Percentiles rank a stretch among this genome's conserved stretches.
phyloP scores from a whole-genome alignment of 1,284 basidiomycete species.

The Heliocybe sulcata region DNA sequence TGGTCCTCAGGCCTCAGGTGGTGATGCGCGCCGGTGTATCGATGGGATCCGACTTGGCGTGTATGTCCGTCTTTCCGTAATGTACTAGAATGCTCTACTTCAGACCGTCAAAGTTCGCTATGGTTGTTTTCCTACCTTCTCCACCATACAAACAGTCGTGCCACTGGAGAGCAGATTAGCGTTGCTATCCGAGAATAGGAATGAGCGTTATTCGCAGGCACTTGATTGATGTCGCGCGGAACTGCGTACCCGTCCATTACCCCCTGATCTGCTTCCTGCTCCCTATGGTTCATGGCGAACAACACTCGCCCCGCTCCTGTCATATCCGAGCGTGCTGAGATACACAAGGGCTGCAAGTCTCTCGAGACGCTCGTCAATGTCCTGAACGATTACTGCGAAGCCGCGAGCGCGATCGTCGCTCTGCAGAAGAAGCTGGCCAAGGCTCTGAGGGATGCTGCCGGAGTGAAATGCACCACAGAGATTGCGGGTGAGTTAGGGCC shows the following conservation, averaged over 20 bases:
- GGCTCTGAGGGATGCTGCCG: conserved; percentile 57
- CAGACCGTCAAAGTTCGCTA: no score
- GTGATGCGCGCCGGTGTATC: no score
- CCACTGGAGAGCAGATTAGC: background rate
- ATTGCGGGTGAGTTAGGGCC: conserved; percentile 45
- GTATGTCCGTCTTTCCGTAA: no score
- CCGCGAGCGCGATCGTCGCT: conserved; percentile 48
- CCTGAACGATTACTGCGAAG: conserved; percentile 70
- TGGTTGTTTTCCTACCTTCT: no score
- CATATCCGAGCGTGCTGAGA: conserved; percentile 51
- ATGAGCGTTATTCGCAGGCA: background rate
- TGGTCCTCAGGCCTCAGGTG: no score
- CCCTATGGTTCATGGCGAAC: conserved; percentile 4
- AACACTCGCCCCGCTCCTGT: conserved; percentile 8
- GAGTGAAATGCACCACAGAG: conserved; percentile 49
- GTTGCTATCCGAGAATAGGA: background rate
- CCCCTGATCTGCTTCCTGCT: background rate
- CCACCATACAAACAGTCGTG: no score
- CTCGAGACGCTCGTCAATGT: conserved; percentile 59
- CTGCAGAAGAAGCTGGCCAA: conserved; percentile 71
- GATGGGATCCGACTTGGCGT: no score
- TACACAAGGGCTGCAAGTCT: conserved; percentile 74
- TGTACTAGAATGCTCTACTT: no score
- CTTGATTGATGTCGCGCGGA: background rate
- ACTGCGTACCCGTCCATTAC: background rate